phyloP scores from a whole-genome alignment of 306 rosid genomes.

The Clitoria ternatea region DNA sequence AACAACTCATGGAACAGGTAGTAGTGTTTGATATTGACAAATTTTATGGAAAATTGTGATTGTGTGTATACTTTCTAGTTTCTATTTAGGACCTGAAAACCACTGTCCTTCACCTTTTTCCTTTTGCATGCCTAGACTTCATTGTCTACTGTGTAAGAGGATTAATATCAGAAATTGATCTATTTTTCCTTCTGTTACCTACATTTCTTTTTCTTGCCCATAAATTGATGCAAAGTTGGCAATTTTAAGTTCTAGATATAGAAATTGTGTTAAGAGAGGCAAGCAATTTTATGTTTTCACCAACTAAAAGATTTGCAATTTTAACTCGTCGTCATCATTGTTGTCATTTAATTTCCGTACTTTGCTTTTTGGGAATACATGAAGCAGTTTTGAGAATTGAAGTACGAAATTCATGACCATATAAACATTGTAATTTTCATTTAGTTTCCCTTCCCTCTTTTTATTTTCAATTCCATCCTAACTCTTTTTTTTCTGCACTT shows the following conservation, averaged over 20 bases:
- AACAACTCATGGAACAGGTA: not conserved
- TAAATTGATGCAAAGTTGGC: not conserved
- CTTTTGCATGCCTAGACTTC: no score
- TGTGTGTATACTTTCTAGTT: no score
- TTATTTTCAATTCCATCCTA: not conserved
- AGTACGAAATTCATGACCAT: not conserved
- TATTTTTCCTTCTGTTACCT: no score
- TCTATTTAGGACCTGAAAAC: no score
- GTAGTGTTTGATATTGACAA: slow-evolving; percentile 5
- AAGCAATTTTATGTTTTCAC: not conserved
- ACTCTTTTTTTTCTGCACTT: no score
- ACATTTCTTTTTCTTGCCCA: slow-evolving; percentile 7
- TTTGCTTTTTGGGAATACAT: not conserved
- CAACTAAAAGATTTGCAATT: not conserved
- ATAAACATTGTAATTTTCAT: not conserved
- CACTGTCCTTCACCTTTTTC: no score
- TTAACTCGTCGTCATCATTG: not conserved
- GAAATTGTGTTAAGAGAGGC: not conserved
- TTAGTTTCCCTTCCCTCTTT: not conserved
- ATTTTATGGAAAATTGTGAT: no score
- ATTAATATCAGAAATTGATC: no score
- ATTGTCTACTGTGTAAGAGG: no score
- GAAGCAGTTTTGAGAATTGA: not conserved
- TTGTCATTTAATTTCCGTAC: not conserved
- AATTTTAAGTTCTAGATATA: not conserved